These are phyloP conservation scores for Isabelozyma rhagii DNA, from an alignment of 805 yeast species.

Conservation along the genomic window DNA sequence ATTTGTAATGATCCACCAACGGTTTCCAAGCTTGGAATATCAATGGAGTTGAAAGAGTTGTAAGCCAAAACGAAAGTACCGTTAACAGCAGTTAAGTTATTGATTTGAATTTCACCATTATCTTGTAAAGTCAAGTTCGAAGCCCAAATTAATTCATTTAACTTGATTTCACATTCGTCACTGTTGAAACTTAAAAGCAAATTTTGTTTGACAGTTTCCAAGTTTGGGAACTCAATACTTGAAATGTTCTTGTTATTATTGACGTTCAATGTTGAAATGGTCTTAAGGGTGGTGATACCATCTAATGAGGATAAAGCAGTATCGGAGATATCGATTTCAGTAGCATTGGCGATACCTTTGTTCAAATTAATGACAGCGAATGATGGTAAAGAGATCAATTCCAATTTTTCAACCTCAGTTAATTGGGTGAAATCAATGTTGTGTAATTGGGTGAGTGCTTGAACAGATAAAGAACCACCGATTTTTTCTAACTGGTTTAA, in stretches of 20 bases:
- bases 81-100: slow-evolving; percentile 35
- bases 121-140: slow-evolving; percentile 45
- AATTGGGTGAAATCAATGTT: slow-evolving; percentile 32
- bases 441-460: slow-evolving; percentile 38
- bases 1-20: slow-evolving; percentile 41
- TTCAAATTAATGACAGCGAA: slow-evolving; percentile 35
- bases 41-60: slow-evolving; percentile 33
- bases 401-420: slow-evolving; percentile 24
- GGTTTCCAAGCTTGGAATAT: slow-evolving; percentile 25
- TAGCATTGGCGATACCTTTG: slow-evolving; percentile 31
- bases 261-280: slow-evolving; percentile 33
- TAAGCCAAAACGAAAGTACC: slow-evolving; percentile 39
- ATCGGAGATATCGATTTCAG: slow-evolving; percentile 34
- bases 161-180: slow-evolving; percentile 29
- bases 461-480: slow-evolving; percentile 32
- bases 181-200: slow-evolving; percentile 40
- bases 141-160: slow-evolving; percentile 38
- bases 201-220: slow-evolving; percentile 30
- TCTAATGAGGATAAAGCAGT: slow-evolving; percentile 38
- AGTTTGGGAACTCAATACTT: slow-evolving; percentile 26
- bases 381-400: slow-evolving; percentile 40
- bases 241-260: slow-evolving; percentile 45
- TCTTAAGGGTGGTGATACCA: slow-evolving; percentile 27
- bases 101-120: slow-evolving; percentile 25
- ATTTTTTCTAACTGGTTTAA: slow-evolving; percentile 27